Evolutionary conservation across 352 stramenopile species (phyloP).

Genomic region (Phytophthora rubi): DNA sequence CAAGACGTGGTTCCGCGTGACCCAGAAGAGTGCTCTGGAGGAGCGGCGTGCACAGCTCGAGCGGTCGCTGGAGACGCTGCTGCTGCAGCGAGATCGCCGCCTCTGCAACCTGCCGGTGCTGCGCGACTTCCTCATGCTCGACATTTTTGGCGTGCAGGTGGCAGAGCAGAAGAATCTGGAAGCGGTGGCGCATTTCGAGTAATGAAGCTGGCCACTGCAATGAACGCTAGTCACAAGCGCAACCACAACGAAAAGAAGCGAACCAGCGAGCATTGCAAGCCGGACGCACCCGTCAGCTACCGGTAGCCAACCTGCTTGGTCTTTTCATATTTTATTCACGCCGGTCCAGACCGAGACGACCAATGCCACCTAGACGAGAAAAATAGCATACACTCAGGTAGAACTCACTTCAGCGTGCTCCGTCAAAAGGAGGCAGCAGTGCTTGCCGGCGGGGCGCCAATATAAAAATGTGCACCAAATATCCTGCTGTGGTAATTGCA

Average conservation of each 20-base stretch:
- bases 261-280: slow-evolving; percentile 11
- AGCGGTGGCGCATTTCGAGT: slow-evolving; percentile 21
- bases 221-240: slow-evolving; percentile 2
- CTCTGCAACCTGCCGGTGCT: slow-evolving; percentile 58
- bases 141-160: slow-evolving; percentile 77
- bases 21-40: slow-evolving; percentile 60
- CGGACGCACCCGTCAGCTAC: neutral
- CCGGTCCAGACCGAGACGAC: slow-evolving; percentile 1
- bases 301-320: slow-evolving; percentile 8
- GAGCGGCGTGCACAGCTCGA: slow-evolving; percentile 70
- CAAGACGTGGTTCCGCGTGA: slow-evolving; percentile 85
- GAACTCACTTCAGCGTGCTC: slow-evolving; percentile 5
- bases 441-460: slow-evolving; percentile 3
- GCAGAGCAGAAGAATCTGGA: slow-evolving; percentile 61
- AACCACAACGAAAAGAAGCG: slow-evolving; percentile 13
- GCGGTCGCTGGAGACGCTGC: slow-evolving; percentile 52
- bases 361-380: slow-evolving; percentile 18
- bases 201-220: slow-evolving; percentile 14
- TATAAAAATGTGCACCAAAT: slow-evolving; percentile 22
- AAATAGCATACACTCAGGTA: slow-evolving; percentile 23
- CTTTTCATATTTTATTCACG: slow-evolving; percentile 22
- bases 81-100: slow-evolving; percentile 43
- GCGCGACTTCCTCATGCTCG: slow-evolving; percentile 83
- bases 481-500: neutral
- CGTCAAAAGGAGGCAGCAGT: slow-evolving; percentile 8